Base-by-base conservation (phyloP, 2,329 filamentous ascomycete species). In the Stachybotrys echinatus region DNA sequence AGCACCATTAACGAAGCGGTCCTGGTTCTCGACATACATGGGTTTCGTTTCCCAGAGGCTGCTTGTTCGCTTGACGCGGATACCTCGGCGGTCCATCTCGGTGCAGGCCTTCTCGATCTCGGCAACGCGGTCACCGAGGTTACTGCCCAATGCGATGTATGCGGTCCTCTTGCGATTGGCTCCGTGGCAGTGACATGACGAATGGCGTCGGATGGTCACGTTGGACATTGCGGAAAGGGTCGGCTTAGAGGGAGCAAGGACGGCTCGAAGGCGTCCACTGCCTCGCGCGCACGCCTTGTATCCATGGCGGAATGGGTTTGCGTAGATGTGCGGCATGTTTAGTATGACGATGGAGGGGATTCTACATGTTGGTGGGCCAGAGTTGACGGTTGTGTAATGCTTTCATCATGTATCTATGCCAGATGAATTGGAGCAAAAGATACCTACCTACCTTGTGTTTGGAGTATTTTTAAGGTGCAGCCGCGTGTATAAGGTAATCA, bases 11-110 rank as follows among this genome's bases (percentile, higher is more conserved):
- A 96, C 74, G 64, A 99, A 99, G 23, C 82, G 81, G 54, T 85
- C 84, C 67, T 99, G 94, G 55, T 96, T 87, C 54, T 88, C 74
- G 55, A 96, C 88, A 68, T 99, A 99, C 94, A 99, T 99, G 20
- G 94, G 90, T 59, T 89, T 84, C 4, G 92, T 99, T 72, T 97
- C 91, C 80, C 94, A 99, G 3, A 99, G 75, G 53, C 84, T 87
- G 66, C 92, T 97, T 0, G 92, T 96, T 59, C 85, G 79, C 61
- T 83, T 78, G 38, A 99, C 80, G 48, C 71, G 81, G 63, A 97
- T 89, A 31, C 83, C 84, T 20, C 81, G 76, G 42, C 76, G 73
- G 55, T 88, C 83, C 83, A 99, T 90, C 63, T 87, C 81, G 42
- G 75, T 76, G 65, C 91, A 92, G 1, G 94, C 92, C 60, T 79